These are phyloP conservation scores for Lepidium aucheri DNA, from an alignment of 345 rosid species.

Conservation along the genomic window DNA sequence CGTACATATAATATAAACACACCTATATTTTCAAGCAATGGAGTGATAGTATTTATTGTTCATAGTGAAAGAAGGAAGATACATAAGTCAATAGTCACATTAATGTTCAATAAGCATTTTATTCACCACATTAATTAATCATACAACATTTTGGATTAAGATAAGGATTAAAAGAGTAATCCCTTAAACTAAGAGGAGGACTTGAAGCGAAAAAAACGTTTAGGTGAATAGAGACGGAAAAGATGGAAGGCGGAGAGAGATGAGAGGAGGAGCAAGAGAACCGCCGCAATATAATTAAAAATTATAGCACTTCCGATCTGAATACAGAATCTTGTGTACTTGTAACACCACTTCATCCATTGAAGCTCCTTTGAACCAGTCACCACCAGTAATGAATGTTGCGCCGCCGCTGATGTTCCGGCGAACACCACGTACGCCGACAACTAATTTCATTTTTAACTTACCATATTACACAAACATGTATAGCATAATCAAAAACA, in stretches of 20 bases:
- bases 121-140: not conserved
- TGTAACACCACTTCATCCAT: constrained; percentile 70
- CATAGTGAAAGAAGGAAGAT: not conserved
- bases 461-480: not conserved
- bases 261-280: constrained; percentile 33
- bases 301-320: constrained; percentile 47
- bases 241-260: constrained; percentile 54
- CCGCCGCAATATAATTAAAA: constrained; percentile 29
- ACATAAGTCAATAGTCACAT: not conserved
- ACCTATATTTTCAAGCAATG: not conserved
- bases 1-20: not conserved
- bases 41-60: not conserved
- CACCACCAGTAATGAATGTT: constrained; percentile 37
- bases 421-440: constrained; percentile 46
- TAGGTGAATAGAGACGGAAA: constrained; percentile 60
- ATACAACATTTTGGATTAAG: not conserved
- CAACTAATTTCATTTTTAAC: constrained; percentile 20
- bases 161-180: not conserved
- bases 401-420: constrained; percentile 32
- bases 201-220: constrained; percentile 36
- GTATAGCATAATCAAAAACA: not conserved
- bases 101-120: not conserved
- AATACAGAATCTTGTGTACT: constrained; percentile 56
- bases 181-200: not conserved
- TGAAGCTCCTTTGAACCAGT: constrained; percentile 43